These are phyloP conservation scores for Paracamarosporium sp. DNA, from an alignment of 2,329 filamentous ascomycete species.

Conservation along the genomic window DNA sequence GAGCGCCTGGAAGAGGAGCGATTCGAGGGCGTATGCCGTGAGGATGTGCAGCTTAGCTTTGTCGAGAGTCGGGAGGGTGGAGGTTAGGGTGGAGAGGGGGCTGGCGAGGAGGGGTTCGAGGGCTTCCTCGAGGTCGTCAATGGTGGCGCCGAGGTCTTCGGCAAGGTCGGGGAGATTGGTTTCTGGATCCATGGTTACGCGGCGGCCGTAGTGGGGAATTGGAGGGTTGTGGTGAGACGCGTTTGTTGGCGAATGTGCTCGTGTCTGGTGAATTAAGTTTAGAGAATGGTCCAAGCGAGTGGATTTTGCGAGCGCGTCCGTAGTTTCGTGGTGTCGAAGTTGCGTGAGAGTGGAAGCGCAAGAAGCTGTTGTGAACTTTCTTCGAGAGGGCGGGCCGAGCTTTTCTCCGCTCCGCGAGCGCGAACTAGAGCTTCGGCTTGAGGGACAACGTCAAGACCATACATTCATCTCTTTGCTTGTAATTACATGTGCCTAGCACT, in stretches of 20 bases:
- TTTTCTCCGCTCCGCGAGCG: conserved; percentile 11
- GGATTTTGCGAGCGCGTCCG: not conserved
- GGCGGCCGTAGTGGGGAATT: not conserved
- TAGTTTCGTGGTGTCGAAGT: not conserved
- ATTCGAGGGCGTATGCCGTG: conserved; percentile 87
- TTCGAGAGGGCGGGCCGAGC: conserved; percentile 11
- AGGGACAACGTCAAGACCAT: conserved; percentile 4
- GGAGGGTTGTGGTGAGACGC: not conserved
- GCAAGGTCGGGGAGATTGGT: conserved; percentile 70
- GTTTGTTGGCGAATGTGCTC: not conserved
- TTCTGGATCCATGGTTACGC: conserved; percentile 56
- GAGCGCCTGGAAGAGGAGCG: conserved; percentile 83
- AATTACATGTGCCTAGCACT: not conserved
- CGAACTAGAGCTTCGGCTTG: conserved; percentile 2
- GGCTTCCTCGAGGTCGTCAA: conserved; percentile 46
- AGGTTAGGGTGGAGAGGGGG: conserved; percentile 70
- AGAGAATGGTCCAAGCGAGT: not conserved
- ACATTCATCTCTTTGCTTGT: conserved; percentile 16
- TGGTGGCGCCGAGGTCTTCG: conserved; percentile 57
- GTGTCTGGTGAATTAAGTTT: not conserved
- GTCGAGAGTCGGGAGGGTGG: conserved; percentile 88
- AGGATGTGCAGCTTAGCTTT: conserved; percentile 94
- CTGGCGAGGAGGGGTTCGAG: conserved; percentile 75
- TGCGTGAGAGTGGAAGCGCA: not conserved
- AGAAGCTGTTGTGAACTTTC: conserved; percentile 7